Conservation (phyloP, 345 rosid genomes). For the Turritis glabra region DNA sequence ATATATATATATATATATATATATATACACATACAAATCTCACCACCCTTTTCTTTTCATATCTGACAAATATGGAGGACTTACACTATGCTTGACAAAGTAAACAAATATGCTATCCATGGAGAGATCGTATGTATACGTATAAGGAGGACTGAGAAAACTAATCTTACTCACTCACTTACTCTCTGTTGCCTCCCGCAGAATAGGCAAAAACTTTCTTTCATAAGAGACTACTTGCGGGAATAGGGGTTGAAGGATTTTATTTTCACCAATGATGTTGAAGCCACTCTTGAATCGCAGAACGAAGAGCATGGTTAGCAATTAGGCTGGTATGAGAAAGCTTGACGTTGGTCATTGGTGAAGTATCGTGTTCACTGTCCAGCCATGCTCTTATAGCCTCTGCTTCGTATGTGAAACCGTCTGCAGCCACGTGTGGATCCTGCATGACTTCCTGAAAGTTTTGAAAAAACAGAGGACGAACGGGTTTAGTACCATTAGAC, state of each 20-base stretch:
- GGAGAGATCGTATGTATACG: conserved; percentile 25
- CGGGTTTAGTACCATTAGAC: background rate
- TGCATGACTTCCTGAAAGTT: conserved; percentile 73
- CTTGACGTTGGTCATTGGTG: conserved; percentile 71
- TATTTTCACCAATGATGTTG: conserved; percentile 42
- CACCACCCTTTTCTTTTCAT: conserved; percentile 34
- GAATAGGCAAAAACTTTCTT: conserved; percentile 16
- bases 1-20: conserved; percentile 2
- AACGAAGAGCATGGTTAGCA: conserved; percentile 58
- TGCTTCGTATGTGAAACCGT: conserved; percentile 81
- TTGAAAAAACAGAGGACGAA: conserved; percentile 3
- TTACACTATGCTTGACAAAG: conserved; percentile 27
- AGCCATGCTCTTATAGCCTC: conserved; percentile 80
- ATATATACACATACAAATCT: conserved; percentile 26
- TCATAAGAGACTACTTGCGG: conserved; percentile 13
- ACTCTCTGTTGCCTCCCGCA: conserved; percentile 11
- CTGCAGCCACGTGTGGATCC: conserved; percentile 85
- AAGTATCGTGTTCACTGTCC: conserved; percentile 59
- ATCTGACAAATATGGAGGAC: conserved; percentile 23
- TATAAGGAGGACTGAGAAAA: conserved; percentile 8
- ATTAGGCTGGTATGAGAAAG: conserved; percentile 49
- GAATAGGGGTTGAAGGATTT: background rate
- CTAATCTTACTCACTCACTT: conserved; percentile 23
- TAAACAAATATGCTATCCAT: conserved; percentile 23
- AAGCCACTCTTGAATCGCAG: conserved; percentile 68